Evolutionary conservation across 495 filamentous ascomycete genomes (phyloP).

Genomic region (Penicillium maclennaniae): DNA sequence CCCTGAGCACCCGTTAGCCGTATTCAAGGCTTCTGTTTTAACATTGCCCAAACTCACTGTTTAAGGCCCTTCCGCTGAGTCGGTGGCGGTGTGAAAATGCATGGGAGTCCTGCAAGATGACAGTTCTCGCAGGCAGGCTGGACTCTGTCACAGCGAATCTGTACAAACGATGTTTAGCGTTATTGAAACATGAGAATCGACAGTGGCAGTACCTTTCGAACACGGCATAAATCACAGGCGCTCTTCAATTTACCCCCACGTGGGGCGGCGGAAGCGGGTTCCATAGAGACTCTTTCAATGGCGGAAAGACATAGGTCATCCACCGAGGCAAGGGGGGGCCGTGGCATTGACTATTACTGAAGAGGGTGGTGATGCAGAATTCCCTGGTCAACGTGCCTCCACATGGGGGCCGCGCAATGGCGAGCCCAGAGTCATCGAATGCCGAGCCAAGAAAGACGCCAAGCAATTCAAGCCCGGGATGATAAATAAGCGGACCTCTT

Average conservation of each 20-base stretch:
- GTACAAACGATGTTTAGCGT: not conserved
- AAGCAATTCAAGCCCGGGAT: not conserved
- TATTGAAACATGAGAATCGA: not conserved
- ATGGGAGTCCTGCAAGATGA: conserved; percentile 17
- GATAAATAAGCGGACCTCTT: not conserved
- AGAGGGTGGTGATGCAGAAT: not conserved
- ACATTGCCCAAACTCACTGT: conserved; percentile 14
- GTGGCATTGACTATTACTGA: too few species aligned
- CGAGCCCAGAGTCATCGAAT: not conserved
- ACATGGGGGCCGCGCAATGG: not conserved
- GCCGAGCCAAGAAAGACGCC: not conserved
- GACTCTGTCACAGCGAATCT: conserved; percentile 29
- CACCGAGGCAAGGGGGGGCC: too few species aligned
- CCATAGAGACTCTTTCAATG: conserved; percentile 1
- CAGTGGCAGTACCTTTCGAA: conserved; percentile 16
- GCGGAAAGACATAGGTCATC: not conserved
- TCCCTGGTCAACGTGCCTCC: not conserved
- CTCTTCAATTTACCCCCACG: conserved; percentile 14
- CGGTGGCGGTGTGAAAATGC: conserved; percentile 17
- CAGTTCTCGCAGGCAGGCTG: conserved; percentile 30
- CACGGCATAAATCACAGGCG: conserved; percentile 28
- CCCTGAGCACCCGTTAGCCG: conserved; percentile 13
- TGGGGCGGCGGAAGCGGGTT: conserved; percentile 4
- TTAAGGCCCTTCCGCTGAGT: conserved; percentile 15
- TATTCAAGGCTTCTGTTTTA: not conserved